These are phyloP conservation scores for Acidiella bohemica DNA, from an alignment of 495 filamentous ascomycete genomes.

Conservation along the genomic window DNA sequence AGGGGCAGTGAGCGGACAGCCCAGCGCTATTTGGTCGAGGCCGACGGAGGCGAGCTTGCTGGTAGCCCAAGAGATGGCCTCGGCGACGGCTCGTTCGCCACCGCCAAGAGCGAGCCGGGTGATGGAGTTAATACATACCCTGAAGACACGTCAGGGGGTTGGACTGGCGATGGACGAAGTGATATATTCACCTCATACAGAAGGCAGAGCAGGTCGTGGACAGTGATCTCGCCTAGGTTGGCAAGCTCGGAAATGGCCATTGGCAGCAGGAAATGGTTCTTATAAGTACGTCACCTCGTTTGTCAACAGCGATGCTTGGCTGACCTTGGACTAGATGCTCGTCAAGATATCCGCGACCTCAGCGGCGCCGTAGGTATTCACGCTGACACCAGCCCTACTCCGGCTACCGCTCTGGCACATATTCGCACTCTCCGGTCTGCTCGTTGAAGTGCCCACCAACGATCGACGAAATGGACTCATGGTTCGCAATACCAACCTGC, in stretches of 20 bases:
- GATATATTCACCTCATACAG: slow-evolving; percentile 8
- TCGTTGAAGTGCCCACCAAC: slow-evolving; percentile 9
- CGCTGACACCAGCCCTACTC: slow-evolving; percentile 10
- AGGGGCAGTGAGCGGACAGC: slow-evolving; percentile 1
- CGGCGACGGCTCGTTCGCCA: background rate
- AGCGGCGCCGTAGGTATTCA: slow-evolving; percentile 8
- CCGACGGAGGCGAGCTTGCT: slow-evolving; percentile 2
- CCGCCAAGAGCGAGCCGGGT: slow-evolving; percentile 9
- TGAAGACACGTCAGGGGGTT: too few relatives aligned
- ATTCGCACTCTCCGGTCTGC: slow-evolving; percentile 7
- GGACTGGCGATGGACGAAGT: too few relatives aligned
- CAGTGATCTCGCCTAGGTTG: background rate
- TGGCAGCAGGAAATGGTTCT: too few relatives aligned
- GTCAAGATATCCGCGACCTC: slow-evolving; percentile 6
- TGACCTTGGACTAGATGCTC: slow-evolving; percentile 7
- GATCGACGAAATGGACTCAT: slow-evolving; percentile 14
- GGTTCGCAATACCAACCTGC: slow-evolving; percentile 9
- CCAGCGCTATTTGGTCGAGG: slow-evolving; percentile 1
- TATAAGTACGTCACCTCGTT: too few relatives aligned
- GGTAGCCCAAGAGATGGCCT: slow-evolving; percentile 2
- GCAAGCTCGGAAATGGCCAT: slow-evolving; percentile 1
- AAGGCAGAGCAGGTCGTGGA: slow-evolving; percentile 2
- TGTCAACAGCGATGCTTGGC: too few relatives aligned
- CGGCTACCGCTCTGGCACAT: slow-evolving; percentile 9
- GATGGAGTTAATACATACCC: slow-evolving; percentile 10